Evolutionary conservation across 2,329 filamentous ascomycete genomes (phyloP), one percentile per base, ranked within the genome.

Genomic region (Colletotrichum musicola): DNA sequence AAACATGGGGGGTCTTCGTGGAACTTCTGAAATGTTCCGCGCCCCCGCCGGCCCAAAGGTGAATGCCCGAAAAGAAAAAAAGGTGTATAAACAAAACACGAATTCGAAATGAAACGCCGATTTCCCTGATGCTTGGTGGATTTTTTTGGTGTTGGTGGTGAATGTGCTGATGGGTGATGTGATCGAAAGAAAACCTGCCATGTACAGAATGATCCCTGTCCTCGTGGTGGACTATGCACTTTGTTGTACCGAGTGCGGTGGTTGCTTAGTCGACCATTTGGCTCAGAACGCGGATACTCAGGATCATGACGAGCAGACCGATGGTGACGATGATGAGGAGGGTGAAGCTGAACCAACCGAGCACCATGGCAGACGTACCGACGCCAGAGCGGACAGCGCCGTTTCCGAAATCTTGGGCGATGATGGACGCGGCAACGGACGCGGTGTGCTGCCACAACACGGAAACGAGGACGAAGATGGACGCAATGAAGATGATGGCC

Each of bases 301-400:
- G 83, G 75, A 98, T 97, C 94, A 98, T 98, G 76, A 98, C 92
- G 71, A 99, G 84, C 80, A 98, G 81, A 64, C 95, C 96, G 76
- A 98, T 96, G 56, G 95, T 98, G 61, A 98, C 95, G 71, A 98
- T 92, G 75, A 99, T 97, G 72, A 99, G 86, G 61, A 98, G 81
- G 22, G 93, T 92, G 77, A 99, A 98, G 49, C 93, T 93, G 81
- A 99, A 98, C 96, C 96, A 99, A 68, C 96, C 96, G 76, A 99
- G 86, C 18, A 98, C 93, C 93, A 99, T 98, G 64, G 96, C 95
- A 46, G 92, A 93, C 56, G 93, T 95, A n/a, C 95, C 95, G 13
- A 98, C 94, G 40, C 95, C 95, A 64, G 91, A 93, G 78, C 87
- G 90, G 65, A 98, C 93, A 72, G 91, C 93, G 50, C 95, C 95